phyloP scores from a whole-genome alignment of 73 alveolate genomes.

The Symbiodinium pilosum region DNA sequence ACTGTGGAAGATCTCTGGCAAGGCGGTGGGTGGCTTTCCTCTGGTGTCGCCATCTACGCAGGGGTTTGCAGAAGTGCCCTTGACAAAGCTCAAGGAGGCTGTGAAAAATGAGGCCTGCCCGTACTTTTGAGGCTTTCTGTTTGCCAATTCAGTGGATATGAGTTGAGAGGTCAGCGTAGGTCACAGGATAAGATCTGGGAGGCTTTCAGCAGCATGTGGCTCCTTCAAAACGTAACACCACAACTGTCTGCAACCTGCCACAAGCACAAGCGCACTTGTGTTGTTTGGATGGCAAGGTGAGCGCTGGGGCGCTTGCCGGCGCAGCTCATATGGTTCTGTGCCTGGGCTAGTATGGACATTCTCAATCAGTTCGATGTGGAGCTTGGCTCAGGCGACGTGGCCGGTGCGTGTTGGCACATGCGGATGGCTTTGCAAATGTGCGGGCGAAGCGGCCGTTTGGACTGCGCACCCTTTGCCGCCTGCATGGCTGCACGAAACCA shows the following conservation, averaged over 20 bases:
- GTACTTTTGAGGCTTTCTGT: not conserved
- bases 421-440: slow-evolving; percentile 5
- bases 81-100: slow-evolving; percentile 30
- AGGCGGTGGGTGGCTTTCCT: slow-evolving; percentile 9
- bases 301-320: slow-evolving; percentile 54
- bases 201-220: not conserved
- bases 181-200: too few relatives aligned
- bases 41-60: not conserved
- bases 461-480: slow-evolving; percentile 38
- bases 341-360: not conserved
- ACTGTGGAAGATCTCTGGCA: too few relatives aligned
- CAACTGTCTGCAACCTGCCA: not conserved
- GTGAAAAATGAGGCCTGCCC: not conserved
- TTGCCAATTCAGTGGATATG: not conserved
- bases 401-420: slow-evolving; percentile 30
- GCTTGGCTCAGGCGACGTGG: slow-evolving; percentile 1
- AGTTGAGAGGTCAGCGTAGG: too few relatives aligned
- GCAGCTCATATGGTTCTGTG: slow-evolving; percentile 41
- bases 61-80: slow-evolving; percentile 17
- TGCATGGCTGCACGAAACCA: slow-evolving; percentile 66
- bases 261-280: not conserved
- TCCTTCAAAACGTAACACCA: not conserved
- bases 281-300: not conserved
- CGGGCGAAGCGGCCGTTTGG: not conserved
- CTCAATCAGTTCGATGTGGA: not conserved